Conservation (phyloP, 164 flowering plant genomes). For the Kingdonia uniflora region DNA sequence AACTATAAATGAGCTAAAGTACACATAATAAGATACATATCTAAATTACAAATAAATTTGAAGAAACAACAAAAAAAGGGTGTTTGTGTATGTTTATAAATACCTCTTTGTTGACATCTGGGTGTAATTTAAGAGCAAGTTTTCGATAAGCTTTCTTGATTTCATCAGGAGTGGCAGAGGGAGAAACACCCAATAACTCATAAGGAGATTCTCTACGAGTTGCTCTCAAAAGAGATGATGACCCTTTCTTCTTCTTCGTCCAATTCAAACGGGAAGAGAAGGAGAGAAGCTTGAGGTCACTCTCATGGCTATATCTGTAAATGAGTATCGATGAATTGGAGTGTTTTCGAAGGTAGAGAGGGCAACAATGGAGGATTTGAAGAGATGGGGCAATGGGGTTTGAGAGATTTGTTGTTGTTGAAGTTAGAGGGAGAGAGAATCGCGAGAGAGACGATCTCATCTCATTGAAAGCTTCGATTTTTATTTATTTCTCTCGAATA, state of each 20-base stretch:
- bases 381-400: slow-evolving; percentile 5
- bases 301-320: slow-evolving; percentile 17
- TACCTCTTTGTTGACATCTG: slow-evolving; percentile 95
- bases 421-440: slow-evolving; percentile 10
- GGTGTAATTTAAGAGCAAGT: slow-evolving; percentile 89
- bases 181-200: slow-evolving; percentile 76
- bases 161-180: slow-evolving; percentile 55
- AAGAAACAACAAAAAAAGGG: not conserved
- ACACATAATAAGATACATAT: no score
- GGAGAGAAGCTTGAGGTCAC: slow-evolving; percentile 6
- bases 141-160: slow-evolving; percentile 91
- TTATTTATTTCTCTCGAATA: no score
- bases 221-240: slow-evolving; percentile 27
- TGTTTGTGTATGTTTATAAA: not conserved
- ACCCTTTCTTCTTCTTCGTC: slow-evolving; percentile 11
- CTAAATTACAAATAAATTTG: no score
- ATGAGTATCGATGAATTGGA: slow-evolving; percentile 20
- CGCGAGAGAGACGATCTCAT: slow-evolving; percentile 9
- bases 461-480: no score
- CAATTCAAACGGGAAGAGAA: not conserved
- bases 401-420: slow-evolving; percentile 5
- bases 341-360: slow-evolving; percentile 7
- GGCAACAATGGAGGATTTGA: slow-evolving; percentile 6
- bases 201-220: slow-evolving; percentile 68
- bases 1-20: no score